These are phyloP conservation scores for Colletotrichum plurivorum DNA, from an alignment of 2,329 filamentous ascomycete genomes.

Conservation along the genomic window DNA sequence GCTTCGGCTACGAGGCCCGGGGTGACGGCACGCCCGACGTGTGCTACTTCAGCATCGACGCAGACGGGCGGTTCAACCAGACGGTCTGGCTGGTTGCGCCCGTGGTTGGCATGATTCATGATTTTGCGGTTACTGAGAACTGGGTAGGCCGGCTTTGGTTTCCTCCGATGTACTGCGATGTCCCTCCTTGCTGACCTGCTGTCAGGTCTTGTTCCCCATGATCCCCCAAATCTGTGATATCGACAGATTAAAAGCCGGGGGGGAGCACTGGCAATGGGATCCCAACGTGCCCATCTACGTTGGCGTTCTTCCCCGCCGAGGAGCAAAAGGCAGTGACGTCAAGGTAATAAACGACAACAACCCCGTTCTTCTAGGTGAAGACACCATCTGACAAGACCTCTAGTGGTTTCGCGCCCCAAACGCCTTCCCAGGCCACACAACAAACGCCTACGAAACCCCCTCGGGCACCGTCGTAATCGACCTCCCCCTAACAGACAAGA, in stretches of 20 bases:
- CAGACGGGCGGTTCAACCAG: conserved; percentile 49
- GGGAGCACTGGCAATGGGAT: conserved; percentile 57
- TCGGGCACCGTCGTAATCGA: conserved; percentile 51
- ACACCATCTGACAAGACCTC: neutral
- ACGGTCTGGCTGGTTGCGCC: conserved; percentile 52
- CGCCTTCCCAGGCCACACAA: conserved; percentile 52
- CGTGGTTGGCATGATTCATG: conserved; percentile 57
- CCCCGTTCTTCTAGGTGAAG: fast-evolving
- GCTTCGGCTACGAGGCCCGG: conserved; percentile 58
- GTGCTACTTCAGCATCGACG: conserved; percentile 50
- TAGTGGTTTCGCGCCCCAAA: conserved; percentile 55
- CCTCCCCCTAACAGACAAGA: conserved; percentile 52
- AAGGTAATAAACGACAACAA: neutral
- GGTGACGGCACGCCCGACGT: conserved; percentile 56
- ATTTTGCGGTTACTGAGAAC: conserved; percentile 57
- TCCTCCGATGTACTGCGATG: neutral
- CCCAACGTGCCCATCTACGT: conserved; percentile 31
- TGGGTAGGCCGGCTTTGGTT: conserved; percentile 46
- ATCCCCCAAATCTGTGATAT: conserved; percentile 32
- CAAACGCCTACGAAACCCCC: conserved; percentile 53
- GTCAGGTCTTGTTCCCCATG: conserved; percentile 26
- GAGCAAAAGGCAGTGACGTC: conserved; percentile 30
- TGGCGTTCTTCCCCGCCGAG: conserved; percentile 25
- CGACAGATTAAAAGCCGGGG: conserved; percentile 51
- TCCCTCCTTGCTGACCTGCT: neutral